phyloP scores from a whole-genome alignment of 169 alveolate genomes.

The Plasmodium fragile region DNA sequence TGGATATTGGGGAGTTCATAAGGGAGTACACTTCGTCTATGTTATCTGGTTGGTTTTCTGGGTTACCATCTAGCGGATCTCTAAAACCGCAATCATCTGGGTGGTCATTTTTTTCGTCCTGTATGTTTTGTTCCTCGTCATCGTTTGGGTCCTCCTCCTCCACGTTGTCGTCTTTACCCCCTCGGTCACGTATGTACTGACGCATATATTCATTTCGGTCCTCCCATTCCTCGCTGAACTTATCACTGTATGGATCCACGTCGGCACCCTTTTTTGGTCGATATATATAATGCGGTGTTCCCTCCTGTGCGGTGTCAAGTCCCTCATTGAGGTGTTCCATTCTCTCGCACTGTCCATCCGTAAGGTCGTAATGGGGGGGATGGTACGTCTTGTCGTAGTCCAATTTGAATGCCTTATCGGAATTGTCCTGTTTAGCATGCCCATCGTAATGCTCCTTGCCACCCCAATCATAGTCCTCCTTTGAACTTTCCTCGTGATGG shows the following conservation, averaged over 20 bases:
- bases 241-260: background rate
- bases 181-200: background rate
- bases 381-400: background rate
- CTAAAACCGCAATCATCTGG: background rate
- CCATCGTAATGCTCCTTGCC: background rate
- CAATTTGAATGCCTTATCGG: background rate
- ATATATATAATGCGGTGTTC: background rate
- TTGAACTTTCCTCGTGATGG: background rate
- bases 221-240: background rate
- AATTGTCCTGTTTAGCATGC: background rate
- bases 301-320: background rate
- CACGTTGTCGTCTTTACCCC: background rate
- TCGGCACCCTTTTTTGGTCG: background rate
- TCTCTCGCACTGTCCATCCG: background rate
- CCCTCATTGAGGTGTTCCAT: background rate
- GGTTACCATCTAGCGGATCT: background rate
- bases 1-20: constrained; percentile 5
- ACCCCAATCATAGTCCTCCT: background rate
- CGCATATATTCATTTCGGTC: background rate
- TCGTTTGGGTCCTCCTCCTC: background rate
- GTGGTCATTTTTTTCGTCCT: background rate
- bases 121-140: background rate
- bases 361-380: background rate
- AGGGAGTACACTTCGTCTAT: constrained; percentile 24
- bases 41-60: background rate